phyloP scores from a whole-genome alignment of 2,329 filamentous ascomycete genomes.

The Xylariaceae sp. region DNA sequence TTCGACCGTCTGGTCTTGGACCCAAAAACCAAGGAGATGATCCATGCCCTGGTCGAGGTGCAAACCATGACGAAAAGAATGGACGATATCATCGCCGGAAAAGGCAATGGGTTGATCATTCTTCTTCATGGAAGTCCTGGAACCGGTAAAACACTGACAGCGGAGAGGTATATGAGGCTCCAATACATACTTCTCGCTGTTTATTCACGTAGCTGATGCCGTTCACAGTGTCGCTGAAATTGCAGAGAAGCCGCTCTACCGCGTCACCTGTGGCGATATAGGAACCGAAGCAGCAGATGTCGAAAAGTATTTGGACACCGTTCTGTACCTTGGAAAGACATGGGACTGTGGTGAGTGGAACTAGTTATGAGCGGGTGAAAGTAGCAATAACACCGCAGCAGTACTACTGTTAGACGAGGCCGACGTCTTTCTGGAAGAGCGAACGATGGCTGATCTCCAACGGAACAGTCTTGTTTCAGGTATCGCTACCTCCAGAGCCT shows the following conservation, averaged over 20 bases:
- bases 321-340: constrained; percentile 13
- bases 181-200: neutral
- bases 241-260: constrained; percentile 15
- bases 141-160: constrained; percentile 17
- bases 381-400: neutral
- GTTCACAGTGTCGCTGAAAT: constrained; percentile 16
- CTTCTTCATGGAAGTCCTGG: constrained; percentile 14
- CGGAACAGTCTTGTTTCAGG: constrained; percentile 16
- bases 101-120: constrained; percentile 12
- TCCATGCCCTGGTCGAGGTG: constrained; percentile 15
- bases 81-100: constrained; percentile 4
- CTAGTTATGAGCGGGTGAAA: neutral
- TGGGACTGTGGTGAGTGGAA: constrained; percentile 12
- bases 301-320: constrained; percentile 15
- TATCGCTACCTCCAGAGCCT: neutral
- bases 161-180: constrained; percentile 5
- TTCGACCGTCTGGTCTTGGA: constrained; percentile 15
- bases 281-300: constrained; percentile 12
- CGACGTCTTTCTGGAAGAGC: constrained; percentile 16
- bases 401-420: constrained; percentile 7
- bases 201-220: too few species aligned
- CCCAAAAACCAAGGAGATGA: constrained; percentile 13
- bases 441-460: constrained; percentile 10
- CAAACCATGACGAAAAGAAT: constrained; percentile 5
- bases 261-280: constrained; percentile 18